A percentile compares a stretch with the other conserved stretches of the same genome.
Conservation (phyloP, 345 rosid genomes). For the Gossypium sturtianum region DNA sequence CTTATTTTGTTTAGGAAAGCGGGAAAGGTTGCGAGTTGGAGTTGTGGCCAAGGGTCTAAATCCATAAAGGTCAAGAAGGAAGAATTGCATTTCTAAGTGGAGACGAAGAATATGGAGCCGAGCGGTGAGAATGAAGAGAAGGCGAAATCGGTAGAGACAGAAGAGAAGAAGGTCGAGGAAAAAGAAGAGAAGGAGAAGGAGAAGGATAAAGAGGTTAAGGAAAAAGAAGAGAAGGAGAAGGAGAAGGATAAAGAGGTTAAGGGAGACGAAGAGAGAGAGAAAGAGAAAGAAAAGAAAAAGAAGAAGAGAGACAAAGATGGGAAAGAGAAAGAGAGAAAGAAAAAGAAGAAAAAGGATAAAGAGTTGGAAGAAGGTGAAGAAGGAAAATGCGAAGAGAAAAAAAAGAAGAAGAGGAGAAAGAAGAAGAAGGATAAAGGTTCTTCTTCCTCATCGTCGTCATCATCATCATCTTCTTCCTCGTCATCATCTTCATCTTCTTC, state of each 20-base stretch:
- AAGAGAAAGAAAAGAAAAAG: neutral
- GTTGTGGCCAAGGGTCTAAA: neutral
- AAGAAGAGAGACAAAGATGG: neutral
- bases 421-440: neutral
- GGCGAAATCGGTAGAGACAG: conserved; percentile 45
- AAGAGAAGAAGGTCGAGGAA: conserved; percentile 23
- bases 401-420: neutral
- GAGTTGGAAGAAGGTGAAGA: neutral
- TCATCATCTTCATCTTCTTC: neutral
- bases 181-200: conserved; percentile 7
- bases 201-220: conserved; percentile 3
- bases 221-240: neutral
- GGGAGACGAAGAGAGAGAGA: neutral
- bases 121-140: conserved; percentile 1
- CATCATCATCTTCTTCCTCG: neutral
- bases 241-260: neutral
- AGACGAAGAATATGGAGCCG: conserved; percentile 34
- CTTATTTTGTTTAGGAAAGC: conserved; percentile 6
- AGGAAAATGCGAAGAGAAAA: neutral
- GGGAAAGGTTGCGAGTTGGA: conserved; percentile 10
- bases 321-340: neutral
- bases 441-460: neutral
- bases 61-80: conserved; percentile 37
- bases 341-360: neutral
- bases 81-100: conserved; percentile 40